Conservation (phyloP, 75 land plant species). For the Selaginella tamariscina region DNA sequence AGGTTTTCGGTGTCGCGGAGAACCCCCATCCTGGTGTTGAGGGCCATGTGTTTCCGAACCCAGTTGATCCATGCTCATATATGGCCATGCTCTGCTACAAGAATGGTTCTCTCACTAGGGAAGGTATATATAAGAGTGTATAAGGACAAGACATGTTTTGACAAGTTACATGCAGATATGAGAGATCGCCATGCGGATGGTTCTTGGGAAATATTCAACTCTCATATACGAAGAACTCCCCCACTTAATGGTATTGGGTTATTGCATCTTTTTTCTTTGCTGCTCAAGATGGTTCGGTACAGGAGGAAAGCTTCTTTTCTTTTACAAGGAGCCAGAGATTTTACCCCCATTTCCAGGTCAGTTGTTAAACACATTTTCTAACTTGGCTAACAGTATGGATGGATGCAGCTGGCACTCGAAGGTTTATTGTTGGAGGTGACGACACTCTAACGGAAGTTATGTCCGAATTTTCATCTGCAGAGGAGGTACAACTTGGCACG, state of each 20-base stretch:
- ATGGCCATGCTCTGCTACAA: slow-evolving; percentile 95
- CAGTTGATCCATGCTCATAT: slow-evolving; percentile 70
- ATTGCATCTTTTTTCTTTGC: not conserved
- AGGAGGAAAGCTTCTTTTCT: slow-evolving; percentile 91
- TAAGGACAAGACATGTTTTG: not conserved
- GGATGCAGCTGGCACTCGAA: slow-evolving; percentile 59
- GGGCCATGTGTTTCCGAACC: slow-evolving; percentile 95
- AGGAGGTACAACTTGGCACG: slow-evolving; percentile 44
- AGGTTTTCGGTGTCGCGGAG: slow-evolving; percentile 85
- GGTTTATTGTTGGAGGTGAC: slow-evolving; percentile 34
- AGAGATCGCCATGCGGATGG: slow-evolving; percentile 58
- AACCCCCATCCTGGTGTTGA: slow-evolving; percentile 73
- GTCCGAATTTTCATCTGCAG: slow-evolving; percentile 53
- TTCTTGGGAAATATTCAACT: slow-evolving; percentile 84
- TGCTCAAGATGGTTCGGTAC: not conserved
- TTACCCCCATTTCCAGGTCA: slow-evolving; percentile 90
- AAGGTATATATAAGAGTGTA: slow-evolving; percentile 72
- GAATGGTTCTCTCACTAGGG: slow-evolving; percentile 88
- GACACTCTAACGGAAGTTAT: slow-evolving; percentile 32
- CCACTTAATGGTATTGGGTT: slow-evolving; percentile 62
- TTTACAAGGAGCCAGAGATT: slow-evolving; percentile 89
- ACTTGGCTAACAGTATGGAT: not conserved
- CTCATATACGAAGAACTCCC: slow-evolving; percentile 45
- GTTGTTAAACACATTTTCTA: not conserved
- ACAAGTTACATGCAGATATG: slow-evolving; percentile 36